Base-by-base conservation (phyloP, 1,284 basidiomycete species). In the Singerocomus inundabilis region DNA sequence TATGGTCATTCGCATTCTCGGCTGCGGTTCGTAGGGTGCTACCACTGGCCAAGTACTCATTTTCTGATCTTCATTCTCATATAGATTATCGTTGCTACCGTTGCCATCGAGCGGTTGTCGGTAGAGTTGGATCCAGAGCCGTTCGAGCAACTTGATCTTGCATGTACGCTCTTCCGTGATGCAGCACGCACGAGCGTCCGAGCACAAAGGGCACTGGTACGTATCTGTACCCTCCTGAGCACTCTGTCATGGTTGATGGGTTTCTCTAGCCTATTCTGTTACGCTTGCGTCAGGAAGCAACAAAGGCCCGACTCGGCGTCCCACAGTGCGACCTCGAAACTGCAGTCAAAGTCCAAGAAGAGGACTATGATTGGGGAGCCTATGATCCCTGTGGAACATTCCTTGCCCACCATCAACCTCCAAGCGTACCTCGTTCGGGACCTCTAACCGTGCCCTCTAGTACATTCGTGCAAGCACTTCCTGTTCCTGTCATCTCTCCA, bases 1-100 rank as follows among this genome's bases (percentile, higher is more conserved):
- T 78, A 39, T 79, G 78, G 77, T 70, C 76, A 4, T 62, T 73
- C 34, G 68, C 73, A 2, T 79, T 79, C 54, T 69, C 73, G 16
- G 72, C 77, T 30, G 69, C 75, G 26, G 76, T 78, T 57, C 59
- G 72, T 57, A 18, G 15, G 24, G 10, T 11, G 11, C 13, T 26
- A 18, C 48, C 15, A 2, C 33, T 4, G 13, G 10, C 16, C 30
- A 31, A 31, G 30, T 25, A 15, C 39, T 31, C 18, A 7, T 18
- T 35, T 34, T 16, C 36, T 57, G 43, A 55, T 29, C n/a, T 13
- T 10, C 16, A 10, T 44, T 38, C 25, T 10, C 25, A 13, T n/a
- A 55, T 37, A 78, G 76, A 62, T 79, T 11, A 66, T 75, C 26
- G 65, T 78, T 7, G 76, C 73, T 5, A 75, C 74, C 3, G 66